Evolutionary conservation across 495 filamentous ascomycete genomes (phyloP).

Genomic region (Aspergillus diversus): DNA sequence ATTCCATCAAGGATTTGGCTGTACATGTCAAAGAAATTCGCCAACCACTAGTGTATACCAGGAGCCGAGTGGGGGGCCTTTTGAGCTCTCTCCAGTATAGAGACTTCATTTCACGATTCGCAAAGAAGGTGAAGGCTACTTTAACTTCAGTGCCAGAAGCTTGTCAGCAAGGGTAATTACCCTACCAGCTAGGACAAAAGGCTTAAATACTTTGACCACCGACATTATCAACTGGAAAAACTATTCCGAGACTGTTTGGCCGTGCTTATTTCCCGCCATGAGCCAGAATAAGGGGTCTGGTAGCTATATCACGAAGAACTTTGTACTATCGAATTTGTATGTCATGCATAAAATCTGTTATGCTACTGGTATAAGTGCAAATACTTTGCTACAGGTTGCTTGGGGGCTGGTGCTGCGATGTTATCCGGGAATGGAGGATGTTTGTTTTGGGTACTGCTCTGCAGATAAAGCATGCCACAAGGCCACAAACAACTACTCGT

Average conservation of each 20-base stretch:
- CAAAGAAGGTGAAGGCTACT: slow-evolving; percentile 63
- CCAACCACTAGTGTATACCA: slow-evolving; percentile 36
- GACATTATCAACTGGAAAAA: slow-evolving; percentile 54
- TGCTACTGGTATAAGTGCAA: slow-evolving; percentile 31
- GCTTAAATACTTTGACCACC: slow-evolving; percentile 8
- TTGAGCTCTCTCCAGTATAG: slow-evolving; percentile 74
- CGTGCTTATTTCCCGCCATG: slow-evolving; percentile 35
- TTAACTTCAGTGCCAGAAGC: slow-evolving; percentile 48
- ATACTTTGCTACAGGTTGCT: slow-evolving; percentile 47
- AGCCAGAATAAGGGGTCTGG: slow-evolving; percentile 31
- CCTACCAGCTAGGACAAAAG: background rate
- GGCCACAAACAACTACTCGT: background rate
- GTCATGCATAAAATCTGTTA: slow-evolving; percentile 42
- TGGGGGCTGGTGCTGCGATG: slow-evolving; percentile 59
- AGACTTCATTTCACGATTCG: slow-evolving; percentile 65
- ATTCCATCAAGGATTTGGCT: slow-evolving; percentile 49
- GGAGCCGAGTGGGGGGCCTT: slow-evolving; percentile 51
- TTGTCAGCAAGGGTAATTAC: slow-evolving; percentile 12
- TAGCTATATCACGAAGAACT: slow-evolving; percentile 9
- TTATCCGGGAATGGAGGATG: slow-evolving; percentile 56
- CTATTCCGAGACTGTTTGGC: slow-evolving; percentile 8
- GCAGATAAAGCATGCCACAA: slow-evolving; percentile 22
- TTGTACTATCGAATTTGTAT: slow-evolving; percentile 16
- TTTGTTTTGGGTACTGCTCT: slow-evolving; percentile 56
- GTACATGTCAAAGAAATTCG: slow-evolving; percentile 36